Evolutionary conservation across 2,329 filamentous ascomycete genomes (phyloP), one percentile per base, ranked within the genome.

Genomic region (Ilyonectria sp.): DNA sequence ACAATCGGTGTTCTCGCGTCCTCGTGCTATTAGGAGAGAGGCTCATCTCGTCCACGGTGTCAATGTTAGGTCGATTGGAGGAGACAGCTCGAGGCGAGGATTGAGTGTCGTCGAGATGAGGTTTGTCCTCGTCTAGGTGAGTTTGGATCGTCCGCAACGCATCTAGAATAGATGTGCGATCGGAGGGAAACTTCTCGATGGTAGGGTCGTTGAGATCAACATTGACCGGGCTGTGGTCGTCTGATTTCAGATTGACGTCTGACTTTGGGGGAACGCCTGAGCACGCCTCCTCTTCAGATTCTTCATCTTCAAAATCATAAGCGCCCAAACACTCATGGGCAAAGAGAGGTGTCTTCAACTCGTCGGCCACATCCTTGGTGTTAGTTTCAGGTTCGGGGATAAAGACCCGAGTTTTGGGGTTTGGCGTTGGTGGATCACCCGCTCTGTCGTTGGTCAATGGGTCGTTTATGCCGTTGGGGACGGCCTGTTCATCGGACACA

Each of bases 111-210:
- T 83, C 79, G 29, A 82, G 76, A 7, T 76, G 72, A 0, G 80
- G 73, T 31, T 79, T 77, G 37, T 85, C 82, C 50, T 82, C 83
- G 44, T 79, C 78, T 1, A 83, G 78, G 47, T 83, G 82, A 0
- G 83, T 85, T 63, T 83, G 82, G 15, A 87, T 81, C 58, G 82
- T 83, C 7, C 83, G 82, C 15, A 87, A 78, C 1, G 82, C 79
- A 54, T 83, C 80, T 13, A 87, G 75, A 56, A 87, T 85, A 6
- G 82, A 83, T 0, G 79, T 77, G 17, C 80, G 79, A 57, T 82
- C 82, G 1, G 81, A 85, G 2, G 86, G 86, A 68, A 87, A 86
- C 19, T 74, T 78, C 67, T 87, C 86, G 9, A 87, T 75, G 0
- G 82, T 85, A 1, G 86, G 85, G 56, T 87, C 86, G 53, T 83